phyloP scores from a whole-genome alignment of 441 rosid species.

The Bocquillonia castaneifolia region DNA sequence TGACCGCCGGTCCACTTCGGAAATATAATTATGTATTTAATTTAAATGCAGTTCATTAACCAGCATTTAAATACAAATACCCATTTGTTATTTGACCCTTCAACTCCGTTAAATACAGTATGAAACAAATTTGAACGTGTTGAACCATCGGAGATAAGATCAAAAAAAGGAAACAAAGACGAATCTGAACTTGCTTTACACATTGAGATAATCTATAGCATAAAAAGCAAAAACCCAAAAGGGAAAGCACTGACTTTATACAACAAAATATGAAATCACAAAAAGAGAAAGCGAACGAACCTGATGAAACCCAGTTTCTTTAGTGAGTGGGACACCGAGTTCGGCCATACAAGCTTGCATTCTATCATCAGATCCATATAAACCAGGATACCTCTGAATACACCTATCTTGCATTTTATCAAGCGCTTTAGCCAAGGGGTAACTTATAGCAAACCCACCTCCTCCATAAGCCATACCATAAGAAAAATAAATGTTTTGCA shows the following conservation, averaged over 20 bases:
- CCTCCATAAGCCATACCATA: conserved; percentile 99
- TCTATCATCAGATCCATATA: conserved; percentile 96
- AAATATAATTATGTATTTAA: too few relatives aligned
- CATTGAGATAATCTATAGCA: not conserved
- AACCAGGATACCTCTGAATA: conserved; percentile 74
- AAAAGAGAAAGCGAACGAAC: conserved; percentile 29
- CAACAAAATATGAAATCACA: not conserved
- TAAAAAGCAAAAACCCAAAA: not conserved
- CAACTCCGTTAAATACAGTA: not conserved
- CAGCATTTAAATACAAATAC: not conserved
- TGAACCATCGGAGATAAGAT: not conserved
- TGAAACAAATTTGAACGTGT: not conserved
- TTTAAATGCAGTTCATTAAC: too few relatives aligned
- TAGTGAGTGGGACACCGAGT: conserved; percentile 99
- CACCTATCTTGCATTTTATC: conserved; percentile 80
- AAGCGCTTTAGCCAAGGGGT: conserved; percentile 80
- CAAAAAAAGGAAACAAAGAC: not conserved
- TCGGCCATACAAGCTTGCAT: conserved; percentile 99
- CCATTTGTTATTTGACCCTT: not conserved
- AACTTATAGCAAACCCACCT: conserved; percentile 93
- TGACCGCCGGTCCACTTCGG: not conserved
- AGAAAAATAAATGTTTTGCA: conserved; percentile 88
- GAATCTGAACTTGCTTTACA: not conserved
- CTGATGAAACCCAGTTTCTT: conserved; percentile 97
- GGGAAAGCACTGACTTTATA: not conserved